phyloP scores from a whole-genome alignment of 306 rosid genomes.

The Oemleria cerasiformis region DNA sequence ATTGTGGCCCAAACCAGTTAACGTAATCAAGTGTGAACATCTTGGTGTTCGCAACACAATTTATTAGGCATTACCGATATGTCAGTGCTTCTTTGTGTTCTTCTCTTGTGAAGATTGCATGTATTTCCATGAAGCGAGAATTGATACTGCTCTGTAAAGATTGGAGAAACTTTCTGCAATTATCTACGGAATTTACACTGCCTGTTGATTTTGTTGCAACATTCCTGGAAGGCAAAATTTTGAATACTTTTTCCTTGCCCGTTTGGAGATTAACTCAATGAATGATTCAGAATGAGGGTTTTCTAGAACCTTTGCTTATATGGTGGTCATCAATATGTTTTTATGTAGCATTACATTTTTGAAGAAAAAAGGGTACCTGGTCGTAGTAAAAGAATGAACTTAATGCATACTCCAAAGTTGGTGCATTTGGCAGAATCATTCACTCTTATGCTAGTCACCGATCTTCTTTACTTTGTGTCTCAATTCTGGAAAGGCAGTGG shows the following conservation, averaged over 20 bases:
- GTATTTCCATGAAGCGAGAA: neutral
- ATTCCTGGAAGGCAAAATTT: neutral
- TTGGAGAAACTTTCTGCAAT: neutral
- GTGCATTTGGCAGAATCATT: neutral
- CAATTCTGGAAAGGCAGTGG: neutral
- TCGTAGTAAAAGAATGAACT: neutral
- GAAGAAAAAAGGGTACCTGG: neutral
- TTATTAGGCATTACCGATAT: neutral
- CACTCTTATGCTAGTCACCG: neutral
- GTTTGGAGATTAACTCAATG: neutral
- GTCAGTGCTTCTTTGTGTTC: neutral
- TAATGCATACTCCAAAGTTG: neutral
- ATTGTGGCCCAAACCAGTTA: neutral
- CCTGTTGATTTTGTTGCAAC: neutral
- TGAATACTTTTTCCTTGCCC: neutral
- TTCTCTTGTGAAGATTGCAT: neutral
- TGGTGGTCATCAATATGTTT: neutral
- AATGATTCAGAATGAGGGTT: neutral
- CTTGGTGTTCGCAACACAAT: neutral
- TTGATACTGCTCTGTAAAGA: neutral
- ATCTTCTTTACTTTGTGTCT: neutral
- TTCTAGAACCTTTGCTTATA: neutral
- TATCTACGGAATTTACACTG: neutral
- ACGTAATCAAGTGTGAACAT: neutral
- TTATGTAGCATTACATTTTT: neutral